Evolutionary conservation across 2,329 filamentous ascomycete species (phyloP).

Genomic region (Tolypocladium cylindrosporum): DNA sequence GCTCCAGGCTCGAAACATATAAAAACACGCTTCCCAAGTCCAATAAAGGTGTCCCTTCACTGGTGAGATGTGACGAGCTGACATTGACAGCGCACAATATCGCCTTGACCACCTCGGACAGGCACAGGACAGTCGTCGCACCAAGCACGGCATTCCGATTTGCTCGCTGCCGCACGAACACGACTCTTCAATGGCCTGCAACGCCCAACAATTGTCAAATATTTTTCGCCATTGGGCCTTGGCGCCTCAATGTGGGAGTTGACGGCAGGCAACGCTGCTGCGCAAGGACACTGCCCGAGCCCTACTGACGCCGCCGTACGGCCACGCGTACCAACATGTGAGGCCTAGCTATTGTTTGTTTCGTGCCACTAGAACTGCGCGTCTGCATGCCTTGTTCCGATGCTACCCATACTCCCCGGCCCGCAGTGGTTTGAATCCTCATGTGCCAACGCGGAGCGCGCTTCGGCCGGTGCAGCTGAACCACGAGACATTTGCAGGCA

Average conservation of each 20-base stretch:
- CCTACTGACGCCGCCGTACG: background rate
- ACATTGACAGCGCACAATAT: background rate
- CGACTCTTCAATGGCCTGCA: background rate
- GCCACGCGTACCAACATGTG: background rate
- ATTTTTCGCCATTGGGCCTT: background rate
- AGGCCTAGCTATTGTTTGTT: background rate
- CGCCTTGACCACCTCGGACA: background rate
- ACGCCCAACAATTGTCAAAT: too few species aligned
- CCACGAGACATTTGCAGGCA: background rate
- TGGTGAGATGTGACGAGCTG: background rate
- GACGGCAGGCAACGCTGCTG: background rate
- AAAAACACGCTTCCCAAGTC: background rate
- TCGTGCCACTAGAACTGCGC: background rate
- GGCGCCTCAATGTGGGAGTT: background rate
- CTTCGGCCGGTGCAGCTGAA: background rate
- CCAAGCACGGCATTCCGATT: background rate
- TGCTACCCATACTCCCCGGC: background rate
- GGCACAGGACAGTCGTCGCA: background rate
- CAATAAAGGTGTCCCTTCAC: background rate
- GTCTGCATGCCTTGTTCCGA: background rate
- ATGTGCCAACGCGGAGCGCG: background rate
- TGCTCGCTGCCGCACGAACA: background rate
- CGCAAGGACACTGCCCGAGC: background rate
- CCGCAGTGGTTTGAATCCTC: background rate
- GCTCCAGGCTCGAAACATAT: too few species aligned